These are phyloP conservation scores for Leccinum insolens DNA, from an alignment of 1,284 basidiomycete species.

Conservation along the genomic window DNA sequence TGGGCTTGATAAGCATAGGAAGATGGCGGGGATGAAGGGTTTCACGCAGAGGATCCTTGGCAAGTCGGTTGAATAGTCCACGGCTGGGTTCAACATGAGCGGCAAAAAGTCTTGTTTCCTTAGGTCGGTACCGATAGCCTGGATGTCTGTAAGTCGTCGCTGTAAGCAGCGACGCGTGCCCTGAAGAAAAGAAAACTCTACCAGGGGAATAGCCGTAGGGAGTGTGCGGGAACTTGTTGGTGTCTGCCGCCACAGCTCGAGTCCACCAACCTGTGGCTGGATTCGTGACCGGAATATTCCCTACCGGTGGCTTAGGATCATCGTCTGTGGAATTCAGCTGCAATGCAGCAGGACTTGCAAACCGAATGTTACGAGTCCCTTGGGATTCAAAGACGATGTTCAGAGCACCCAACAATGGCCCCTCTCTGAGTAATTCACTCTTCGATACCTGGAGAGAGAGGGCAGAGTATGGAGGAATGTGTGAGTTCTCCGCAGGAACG, in stretches of 20 bases:
- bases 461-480: slow-evolving; percentile 15
- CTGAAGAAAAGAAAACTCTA: background rate
- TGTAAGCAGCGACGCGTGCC: background rate
- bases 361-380: slow-evolving; percentile 17
- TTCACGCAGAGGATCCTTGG: too few species aligned
- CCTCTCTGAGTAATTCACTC: too few species aligned
- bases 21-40: too few species aligned
- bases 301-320: background rate
- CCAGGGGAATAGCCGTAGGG: slow-evolving; percentile 8
- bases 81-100: slow-evolving; percentile 4
- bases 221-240: slow-evolving; percentile 14
- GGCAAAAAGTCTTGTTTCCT: background rate
- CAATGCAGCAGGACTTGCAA: slow-evolving; percentile 10
- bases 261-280: slow-evolving; percentile 21
- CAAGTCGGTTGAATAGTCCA: slow-evolving; percentile 6
- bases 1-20: too few species aligned
- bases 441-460: slow-evolving; percentile 10
- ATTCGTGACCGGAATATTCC: slow-evolving; percentile 14
- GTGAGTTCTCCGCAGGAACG: background rate
- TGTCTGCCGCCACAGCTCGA: background rate
- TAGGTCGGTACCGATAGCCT: slow-evolving; percentile 9
- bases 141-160: slow-evolving; percentile 10
- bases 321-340: background rate
- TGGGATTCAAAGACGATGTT: slow-evolving; percentile 18
- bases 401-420: slow-evolving; percentile 12